Evolutionary conservation across 768 basidiomycete genomes (phyloP), one percentile per base, ranked within the genome.

Genomic region (Clavaria fumosa): DNA sequence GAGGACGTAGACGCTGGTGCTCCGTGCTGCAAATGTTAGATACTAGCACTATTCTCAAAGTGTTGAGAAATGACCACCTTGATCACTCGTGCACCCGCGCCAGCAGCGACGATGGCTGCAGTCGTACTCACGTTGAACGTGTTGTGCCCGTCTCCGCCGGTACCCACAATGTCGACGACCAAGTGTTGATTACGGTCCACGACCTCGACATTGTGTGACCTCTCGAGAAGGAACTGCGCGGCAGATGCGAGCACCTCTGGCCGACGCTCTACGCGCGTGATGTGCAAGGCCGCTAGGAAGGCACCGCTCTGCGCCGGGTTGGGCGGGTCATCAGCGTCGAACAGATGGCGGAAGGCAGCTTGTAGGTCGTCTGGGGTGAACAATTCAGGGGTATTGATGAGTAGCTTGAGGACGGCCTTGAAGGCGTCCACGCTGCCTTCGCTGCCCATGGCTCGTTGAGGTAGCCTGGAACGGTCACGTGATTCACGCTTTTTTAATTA

Each of bases 61-160:
- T 17, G 41, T n/a, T 42, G 37, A 43, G 30, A 30, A 7, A 22
- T 17, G 47, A 68, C 43, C 50, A 85, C 90, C 66, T 99, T 96
- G 54, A 88, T 73, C 2, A 99, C 89, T 23, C 89, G 69, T 0
- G 85, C 85, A 4, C 93, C 93, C 5, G 90, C 84, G 10, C 91
- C 93, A 17, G 90, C 89, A 20, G 91, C 93, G 14, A 96, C 84
- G 43, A 99, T 70, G 1, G 72, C 91, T 2, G 93, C 91, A 2
- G 86, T 79, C 1, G 93, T 96, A 53, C 88, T 91, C 37, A 96
- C 91, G 53, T 97, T 96, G 69, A 90, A 96, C 0, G 91, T 78
- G 50, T 96, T 84, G 56, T 90, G 75, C 0, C 90, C 90, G 57
- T 96, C 95, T 5, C 95, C 93, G 7, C 93, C 89, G 0, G 88